phyloP scores from a whole-genome alignment of 2,329 filamentous ascomycete genomes.

The Botryosphaeria dothidea region DNA sequence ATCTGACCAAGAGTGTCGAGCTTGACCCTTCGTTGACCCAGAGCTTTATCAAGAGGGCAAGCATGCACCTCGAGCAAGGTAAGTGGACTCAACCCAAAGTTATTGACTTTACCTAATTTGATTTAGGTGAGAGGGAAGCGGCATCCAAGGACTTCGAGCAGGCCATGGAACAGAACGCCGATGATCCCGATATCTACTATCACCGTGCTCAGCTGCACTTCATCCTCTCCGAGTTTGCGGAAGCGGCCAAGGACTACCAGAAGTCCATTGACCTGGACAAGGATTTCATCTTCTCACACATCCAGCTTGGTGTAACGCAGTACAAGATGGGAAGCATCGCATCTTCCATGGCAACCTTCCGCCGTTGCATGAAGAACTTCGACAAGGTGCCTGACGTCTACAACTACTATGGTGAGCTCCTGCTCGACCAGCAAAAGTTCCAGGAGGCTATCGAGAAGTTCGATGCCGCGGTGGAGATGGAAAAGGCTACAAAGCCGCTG shows the following conservation, averaged over 20 bases:
- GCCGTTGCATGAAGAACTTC: conserved; percentile 97
- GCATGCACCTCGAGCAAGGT: conserved; percentile 95
- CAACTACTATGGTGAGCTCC: conserved; percentile 98
- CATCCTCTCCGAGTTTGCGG: conserved; percentile 89
- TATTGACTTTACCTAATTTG: neutral
- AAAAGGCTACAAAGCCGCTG: conserved; percentile 89
- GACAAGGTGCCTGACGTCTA: conserved; percentile 95
- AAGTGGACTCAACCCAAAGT: conserved; percentile 28
- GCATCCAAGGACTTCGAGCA: conserved; percentile 85
- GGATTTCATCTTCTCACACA: conserved; percentile 98
- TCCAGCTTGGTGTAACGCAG: conserved; percentile 97
- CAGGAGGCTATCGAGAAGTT: conserved; percentile 97
- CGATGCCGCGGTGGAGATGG: conserved; percentile 97
- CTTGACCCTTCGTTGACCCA: conserved; percentile 86
- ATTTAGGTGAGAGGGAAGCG: conserved; percentile 73
- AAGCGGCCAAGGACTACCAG: conserved; percentile 97
- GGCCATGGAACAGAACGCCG: conserved; percentile 79
- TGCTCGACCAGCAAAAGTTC: conserved; percentile 95
- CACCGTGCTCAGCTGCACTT: conserved; percentile 98
- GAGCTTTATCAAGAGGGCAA: conserved; percentile 98
- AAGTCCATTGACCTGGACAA: conserved; percentile 97
- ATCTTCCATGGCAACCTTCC: conserved; percentile 97
- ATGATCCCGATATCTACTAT: conserved; percentile 97
- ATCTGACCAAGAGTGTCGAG: conserved; percentile 91
- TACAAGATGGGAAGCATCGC: conserved; percentile 99